Evolutionary conservation across 1,139 yeast genomes (phyloP), one percentile per base, ranked within the genome.

Genomic region (Pneumocystis sp.): DNA sequence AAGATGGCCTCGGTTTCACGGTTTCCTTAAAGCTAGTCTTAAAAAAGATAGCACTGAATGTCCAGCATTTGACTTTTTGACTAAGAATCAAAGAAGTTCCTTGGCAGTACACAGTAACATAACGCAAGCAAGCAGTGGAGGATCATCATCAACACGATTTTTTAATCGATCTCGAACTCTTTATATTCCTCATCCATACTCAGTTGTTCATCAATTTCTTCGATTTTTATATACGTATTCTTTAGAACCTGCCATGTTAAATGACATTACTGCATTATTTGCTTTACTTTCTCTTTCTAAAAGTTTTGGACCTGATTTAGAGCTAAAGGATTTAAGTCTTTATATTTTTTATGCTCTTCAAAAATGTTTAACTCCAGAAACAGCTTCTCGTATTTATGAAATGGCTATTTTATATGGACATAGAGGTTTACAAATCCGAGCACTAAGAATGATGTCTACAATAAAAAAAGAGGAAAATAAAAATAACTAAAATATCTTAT

Each of bases 391-490:
- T 21, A 63, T 65, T 1, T 61, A 65, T 61, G 67, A 66, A 50
- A 62, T 62, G 44, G 61, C 64, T 15, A 60, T 61, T 4, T 42
- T 66, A 57, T 64, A 61, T 12, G 67, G 67, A 15, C 64, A 59
- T 4, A 44, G 45, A 37, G 66, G 68, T 3, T 40, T 66, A 29
- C 68, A 66, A 57, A 61, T 65, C n/a, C 44, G 67, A 7, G 66
- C 66, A 12, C 25, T 65, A 34, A 59, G 59, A 17, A 15, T 62
- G 39, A 64, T 65, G 56, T 44, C 63, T 25, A 21, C n/a, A 15
- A 10, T 15, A 15, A 60, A 60, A 12, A 60, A 60, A 50, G 57
- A 50, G 8, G n/a, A 50, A 25, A 25, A 25, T 25, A 25, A 50
- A 50, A 12, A 25, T 50, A 25, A n/a, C 34, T 50, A 19, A 50